phyloP scores from a whole-genome alignment of 2,329 filamentous ascomycete genomes.

The Fusarium nygamai region DNA sequence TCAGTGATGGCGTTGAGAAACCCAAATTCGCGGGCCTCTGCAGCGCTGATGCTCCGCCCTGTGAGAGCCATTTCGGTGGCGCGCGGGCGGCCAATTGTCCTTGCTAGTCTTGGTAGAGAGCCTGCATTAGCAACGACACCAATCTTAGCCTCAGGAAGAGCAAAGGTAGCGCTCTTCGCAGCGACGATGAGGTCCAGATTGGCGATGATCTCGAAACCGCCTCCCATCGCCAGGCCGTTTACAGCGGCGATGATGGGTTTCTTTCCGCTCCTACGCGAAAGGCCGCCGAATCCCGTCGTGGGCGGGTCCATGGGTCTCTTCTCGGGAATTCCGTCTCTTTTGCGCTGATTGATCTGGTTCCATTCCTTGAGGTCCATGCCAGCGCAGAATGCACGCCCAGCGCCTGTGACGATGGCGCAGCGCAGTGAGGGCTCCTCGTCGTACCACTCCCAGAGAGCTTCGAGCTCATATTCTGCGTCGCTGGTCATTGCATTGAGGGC shows the following conservation, averaged over 20 bases:
- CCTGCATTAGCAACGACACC: conserved; percentile 79
- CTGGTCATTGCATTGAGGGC: conserved; percentile 42
- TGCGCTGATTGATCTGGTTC: conserved; percentile 39
- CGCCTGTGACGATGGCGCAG: conserved; percentile 71
- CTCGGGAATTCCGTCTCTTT: conserved; percentile 32
- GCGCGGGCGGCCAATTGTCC: conserved; percentile 72
- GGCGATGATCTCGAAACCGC: conserved; percentile 79
- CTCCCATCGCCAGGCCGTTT: conserved; percentile 78
- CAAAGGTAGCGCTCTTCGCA: conserved; percentile 66
- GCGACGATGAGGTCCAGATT: conserved; percentile 80
- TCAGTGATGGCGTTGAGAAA: conserved; percentile 72
- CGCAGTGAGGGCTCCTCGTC: conserved; percentile 69
- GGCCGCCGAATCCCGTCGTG: conserved; percentile 67
- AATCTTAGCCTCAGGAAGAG: conserved; percentile 75
- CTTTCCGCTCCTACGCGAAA: conserved; percentile 72
- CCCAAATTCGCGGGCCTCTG: conserved; percentile 70
- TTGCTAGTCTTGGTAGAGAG: conserved; percentile 72
- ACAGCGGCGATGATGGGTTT: conserved; percentile 83
- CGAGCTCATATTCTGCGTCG: conserved; percentile 48
- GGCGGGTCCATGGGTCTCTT: conserved; percentile 41
- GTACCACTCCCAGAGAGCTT: conserved; percentile 66
- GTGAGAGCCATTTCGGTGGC: conserved; percentile 75
- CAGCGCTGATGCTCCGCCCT: conserved; percentile 65
- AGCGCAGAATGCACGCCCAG: conserved; percentile 72
- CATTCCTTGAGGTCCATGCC: conserved; percentile 70